Evolutionary conservation across 768 basidiomycete genomes (phyloP).

Genomic region (Russula emetica): DNA sequence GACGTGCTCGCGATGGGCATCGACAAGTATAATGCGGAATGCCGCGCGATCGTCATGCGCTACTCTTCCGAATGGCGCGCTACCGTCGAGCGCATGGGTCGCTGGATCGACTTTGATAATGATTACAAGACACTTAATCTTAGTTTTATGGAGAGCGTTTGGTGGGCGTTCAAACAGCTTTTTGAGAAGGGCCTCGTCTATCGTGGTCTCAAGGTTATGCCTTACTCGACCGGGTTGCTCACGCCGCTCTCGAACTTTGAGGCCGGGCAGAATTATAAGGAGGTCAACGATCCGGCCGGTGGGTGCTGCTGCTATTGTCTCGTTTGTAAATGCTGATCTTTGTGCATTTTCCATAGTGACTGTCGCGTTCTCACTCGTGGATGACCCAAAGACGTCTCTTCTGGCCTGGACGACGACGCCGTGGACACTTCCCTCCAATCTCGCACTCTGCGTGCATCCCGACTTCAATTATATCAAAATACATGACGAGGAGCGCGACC

Average conservation of each 20-base stretch:
- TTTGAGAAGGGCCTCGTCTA: slow-evolving; percentile 92
- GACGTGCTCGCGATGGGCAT: slow-evolving; percentile 96
- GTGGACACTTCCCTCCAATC: slow-evolving; percentile 95
- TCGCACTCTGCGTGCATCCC: slow-evolving; percentile 93
- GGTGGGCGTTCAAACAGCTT: slow-evolving; percentile 98
- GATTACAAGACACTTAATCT: slow-evolving; percentile 97
- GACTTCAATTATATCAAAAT: slow-evolving; percentile 97
- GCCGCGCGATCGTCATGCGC: slow-evolving; percentile 94
- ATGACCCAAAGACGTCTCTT: slow-evolving; percentile 85
- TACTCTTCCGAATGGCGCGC: slow-evolving; percentile 91
- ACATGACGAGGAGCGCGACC: slow-evolving; percentile 78
- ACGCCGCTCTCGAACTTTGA: slow-evolving; percentile 98
- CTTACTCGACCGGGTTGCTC: slow-evolving; percentile 93
- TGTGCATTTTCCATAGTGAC: slow-evolving; percentile 52
- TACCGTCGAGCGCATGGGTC: slow-evolving; percentile 96
- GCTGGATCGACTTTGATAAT: slow-evolving; percentile 99
- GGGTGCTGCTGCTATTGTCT: slow-evolving; percentile 30
- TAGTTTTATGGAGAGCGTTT: slow-evolving; percentile 95
- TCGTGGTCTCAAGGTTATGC: slow-evolving; percentile 92
- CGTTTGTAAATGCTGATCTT: neutral
- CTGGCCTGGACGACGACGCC: slow-evolving; percentile 99
- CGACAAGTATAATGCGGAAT: slow-evolving; percentile 95
- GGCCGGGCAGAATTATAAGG: slow-evolving; percentile 86
- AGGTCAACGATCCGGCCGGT: slow-evolving; percentile 92
- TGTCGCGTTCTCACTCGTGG: slow-evolving; percentile 86